Conservation (phyloP, 2,329 filamentous ascomycete genomes). For the Colletotrichum cereale region DNA sequence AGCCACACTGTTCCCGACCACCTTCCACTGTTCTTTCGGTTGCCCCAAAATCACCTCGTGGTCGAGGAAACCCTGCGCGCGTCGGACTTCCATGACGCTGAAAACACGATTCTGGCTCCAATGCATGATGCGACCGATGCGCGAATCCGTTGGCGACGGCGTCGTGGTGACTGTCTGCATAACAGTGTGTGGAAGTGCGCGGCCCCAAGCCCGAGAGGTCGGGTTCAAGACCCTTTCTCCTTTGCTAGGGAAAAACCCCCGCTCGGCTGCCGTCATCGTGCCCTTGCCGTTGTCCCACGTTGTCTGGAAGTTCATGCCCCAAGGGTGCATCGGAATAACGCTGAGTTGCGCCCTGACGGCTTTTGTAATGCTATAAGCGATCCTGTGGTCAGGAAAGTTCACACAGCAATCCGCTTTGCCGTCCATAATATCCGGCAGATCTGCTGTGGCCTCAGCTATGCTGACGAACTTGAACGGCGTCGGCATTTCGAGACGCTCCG, state of each 20-base stretch:
- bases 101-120: slow-evolving; percentile 74
- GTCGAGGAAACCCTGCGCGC: slow-evolving; percentile 79
- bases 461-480: slow-evolving; percentile 73
- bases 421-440: slow-evolving; percentile 74
- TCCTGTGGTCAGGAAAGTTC: slow-evolving; percentile 75
- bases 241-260: slow-evolving; percentile 53
- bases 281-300: slow-evolving; percentile 56
- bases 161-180: slow-evolving; percentile 74
- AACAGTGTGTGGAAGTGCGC: slow-evolving; percentile 64
- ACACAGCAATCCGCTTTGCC: slow-evolving; percentile 72
- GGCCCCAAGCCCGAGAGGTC: slow-evolving; percentile 60
- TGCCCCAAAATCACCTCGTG: slow-evolving; percentile 76
- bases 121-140: slow-evolving; percentile 69
- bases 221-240: slow-evolving; percentile 33
- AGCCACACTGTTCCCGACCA: slow-evolving; percentile 84
- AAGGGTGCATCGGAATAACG: slow-evolving; percentile 70
- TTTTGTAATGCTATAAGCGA: slow-evolving; percentile 55
- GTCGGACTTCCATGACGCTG: slow-evolving; percentile 74
- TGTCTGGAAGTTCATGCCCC: slow-evolving; percentile 64
- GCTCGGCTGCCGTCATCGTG: slow-evolving; percentile 54
- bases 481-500: slow-evolving; percentile 59
- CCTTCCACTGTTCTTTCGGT: slow-evolving; percentile 67
- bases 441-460: slow-evolving; percentile 64
- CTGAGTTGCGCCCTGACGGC: slow-evolving; percentile 60
- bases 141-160: slow-evolving; percentile 64